Base-by-base conservation (phyloP, 1,284 basidiomycete genomes). In the Ceratorhiza oryzae-sativae region DNA sequence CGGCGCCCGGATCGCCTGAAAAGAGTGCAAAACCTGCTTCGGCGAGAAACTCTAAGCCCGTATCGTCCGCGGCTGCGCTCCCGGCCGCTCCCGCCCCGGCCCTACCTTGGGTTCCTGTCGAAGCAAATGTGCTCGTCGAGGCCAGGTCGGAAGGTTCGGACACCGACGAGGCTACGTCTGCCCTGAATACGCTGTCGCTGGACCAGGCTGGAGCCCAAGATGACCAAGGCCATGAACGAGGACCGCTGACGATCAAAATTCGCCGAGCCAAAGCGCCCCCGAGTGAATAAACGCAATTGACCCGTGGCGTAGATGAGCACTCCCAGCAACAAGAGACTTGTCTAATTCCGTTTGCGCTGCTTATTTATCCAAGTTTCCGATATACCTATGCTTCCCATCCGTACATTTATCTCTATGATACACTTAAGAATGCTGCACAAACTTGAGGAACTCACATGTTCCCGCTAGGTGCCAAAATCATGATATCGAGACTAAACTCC, bases 21-120 rank as follows among this genome's bases (percentile, higher is more conserved):
- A 73, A 73, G 53, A 36, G 53, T 34, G 30, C 25, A 23, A 30
- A 36, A 51, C 63, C 63, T n/a, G n/a, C n/a, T n/a, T n/a, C n/a
- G 20, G 23, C 5, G 34, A 20, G 27, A 18, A 9, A 20, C 20
- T 65, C 62, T 9, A 51, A 48, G 41, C 25, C 46, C 42, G 34
- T 32, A 18, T 36, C 49, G 6, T 25, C 36, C 1, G 49, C 46
- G 20, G 20, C 27, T 4, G 32, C 23, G 9, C 48, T 45, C 15
- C 3, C 49, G 12, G 15, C 25, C 36, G 48, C 62, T 23, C 34
- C 46, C 3, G 23, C 27, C 12, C 51, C 51, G 23, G 4, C 9
- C 10, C 4, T 45, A 3, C 39, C 39, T 25, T 42, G 8, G 32
- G 36, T 61, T 45, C 51, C 39, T 45, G 49, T 20, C 23, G 63